These are phyloP conservation scores for Purshia tridentata DNA, from an alignment of 306 rosid species.

Conservation along the genomic window DNA sequence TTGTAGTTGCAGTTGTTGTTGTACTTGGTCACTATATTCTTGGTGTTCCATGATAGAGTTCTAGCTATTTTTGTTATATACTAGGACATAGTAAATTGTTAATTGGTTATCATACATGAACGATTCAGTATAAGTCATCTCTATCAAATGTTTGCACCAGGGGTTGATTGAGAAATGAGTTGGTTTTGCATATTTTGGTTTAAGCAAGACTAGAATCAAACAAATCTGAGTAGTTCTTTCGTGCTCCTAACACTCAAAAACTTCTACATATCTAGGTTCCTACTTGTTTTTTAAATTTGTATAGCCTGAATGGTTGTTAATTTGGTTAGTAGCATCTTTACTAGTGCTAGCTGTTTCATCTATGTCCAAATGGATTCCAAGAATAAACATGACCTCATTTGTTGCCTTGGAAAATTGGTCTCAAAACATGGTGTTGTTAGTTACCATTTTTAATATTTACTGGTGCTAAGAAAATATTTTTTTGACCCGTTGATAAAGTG, in stretches of 20 bases:
- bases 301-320: not conserved
- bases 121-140: not conserved
- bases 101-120: not conserved
- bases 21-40: not conserved
- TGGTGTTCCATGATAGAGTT: not conserved
- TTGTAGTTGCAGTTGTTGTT: not conserved
- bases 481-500: conserved; percentile 4
- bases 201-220: not conserved
- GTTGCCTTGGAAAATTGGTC: not conserved
- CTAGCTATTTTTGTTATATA: not conserved
- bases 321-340: not conserved
- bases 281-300: not conserved
- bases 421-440: not conserved
- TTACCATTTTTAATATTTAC: no score
- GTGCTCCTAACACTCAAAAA: not conserved
- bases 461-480: not conserved
- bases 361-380: not conserved
- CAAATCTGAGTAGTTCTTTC: not conserved
- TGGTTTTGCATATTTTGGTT: not conserved
- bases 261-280: not conserved
- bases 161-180: not conserved
- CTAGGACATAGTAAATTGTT: not conserved
- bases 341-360: not conserved
- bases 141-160: not conserved
- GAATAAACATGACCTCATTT: not conserved